Evolutionary conservation across 169 alveolate species (phyloP), one percentile per base, ranked within the genome.

Genomic region (Babesia ovis): DNA sequence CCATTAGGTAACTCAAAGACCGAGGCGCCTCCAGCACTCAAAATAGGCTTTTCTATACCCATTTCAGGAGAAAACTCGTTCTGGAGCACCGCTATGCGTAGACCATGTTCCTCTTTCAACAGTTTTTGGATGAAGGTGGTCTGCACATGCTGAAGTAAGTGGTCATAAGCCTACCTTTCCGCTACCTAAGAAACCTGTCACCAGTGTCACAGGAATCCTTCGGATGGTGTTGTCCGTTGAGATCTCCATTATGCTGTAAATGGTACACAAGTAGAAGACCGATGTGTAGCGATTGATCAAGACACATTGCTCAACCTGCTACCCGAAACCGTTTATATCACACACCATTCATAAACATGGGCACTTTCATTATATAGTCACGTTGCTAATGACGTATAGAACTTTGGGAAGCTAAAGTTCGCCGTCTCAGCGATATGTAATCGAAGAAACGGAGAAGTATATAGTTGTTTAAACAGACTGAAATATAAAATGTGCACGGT

Each of bases 1-100:
- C 97, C 97, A 84, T 92, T 94, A 12, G 97, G 96, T 22, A 94
- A 77, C 80, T 94, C 97, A 73, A 90, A 91, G 2, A 90, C 86
- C 14, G 92, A 70, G 16, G 96, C 97, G 42, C 92, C 92, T 4
- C 87, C 68, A 59, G 92, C 94, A 29, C 68, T 55, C 90, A 94
- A 85, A n/a, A 91, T 58, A 9, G 96, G 92, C 34, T 89, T 83
- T 76, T 94, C 97, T 27, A 94, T 90, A 42, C 96, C 96, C 97
- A 94, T 92, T 53, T 91, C 90, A 12, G 70, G 71, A 5, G 93
- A 84, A 77, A 90, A 91, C 62, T 92, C 96, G 68, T 92, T 92
- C 84, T 92, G 94, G 12, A 92, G 85, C 32, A 92, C 86, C n/a
- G 93, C 96, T 29, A 92, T 68, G 25, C 75, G 70, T 50, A 42